Evolutionary conservation across 2,329 filamentous ascomycete species (phyloP).

Genomic region (Monosporascus sp.): DNA sequence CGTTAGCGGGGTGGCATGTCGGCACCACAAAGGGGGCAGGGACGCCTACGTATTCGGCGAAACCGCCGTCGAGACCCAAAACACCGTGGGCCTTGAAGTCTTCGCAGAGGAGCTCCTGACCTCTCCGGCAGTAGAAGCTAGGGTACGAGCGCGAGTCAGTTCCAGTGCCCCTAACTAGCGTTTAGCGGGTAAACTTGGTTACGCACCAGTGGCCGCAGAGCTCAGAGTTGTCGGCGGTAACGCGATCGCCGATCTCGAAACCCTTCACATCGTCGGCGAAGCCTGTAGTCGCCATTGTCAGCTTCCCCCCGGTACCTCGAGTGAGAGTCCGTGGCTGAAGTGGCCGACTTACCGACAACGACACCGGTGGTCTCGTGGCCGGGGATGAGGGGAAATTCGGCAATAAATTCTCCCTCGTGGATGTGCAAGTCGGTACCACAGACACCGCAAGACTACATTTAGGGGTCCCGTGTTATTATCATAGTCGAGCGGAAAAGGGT

Average conservation of each 20-base stretch:
- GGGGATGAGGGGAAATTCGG: constrained; percentile 61
- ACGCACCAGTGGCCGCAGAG: constrained; percentile 59
- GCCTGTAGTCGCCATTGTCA: constrained; percentile 13
- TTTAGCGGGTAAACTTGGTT: neutral
- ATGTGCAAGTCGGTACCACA: constrained; percentile 46
- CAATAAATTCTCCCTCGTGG: constrained; percentile 64
- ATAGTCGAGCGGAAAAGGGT: neutral
- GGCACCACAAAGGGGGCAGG: constrained; percentile 38
- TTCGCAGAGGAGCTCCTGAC: constrained; percentile 64
- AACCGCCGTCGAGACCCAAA: constrained; percentile 61
- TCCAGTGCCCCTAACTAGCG: neutral
- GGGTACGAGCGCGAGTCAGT: constrained; percentile 5
- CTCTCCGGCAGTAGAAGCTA: constrained; percentile 65
- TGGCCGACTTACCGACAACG: constrained; percentile 43
- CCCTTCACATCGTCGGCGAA: constrained; percentile 48
- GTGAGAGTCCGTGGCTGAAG: constrained; percentile 36
- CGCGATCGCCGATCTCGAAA: constrained; percentile 58
- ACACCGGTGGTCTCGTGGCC: constrained; percentile 66
- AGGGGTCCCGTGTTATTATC: constrained; percentile 9
- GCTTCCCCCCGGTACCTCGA: neutral
- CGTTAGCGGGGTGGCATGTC: constrained; percentile 15
- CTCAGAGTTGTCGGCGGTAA: constrained; percentile 61
- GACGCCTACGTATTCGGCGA: constrained; percentile 57
- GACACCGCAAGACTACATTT: constrained; percentile 27
- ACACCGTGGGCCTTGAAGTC: constrained; percentile 63